Base-by-base conservation (phyloP, 495 filamentous ascomycete species). In the Talaromyces borbonicus region DNA sequence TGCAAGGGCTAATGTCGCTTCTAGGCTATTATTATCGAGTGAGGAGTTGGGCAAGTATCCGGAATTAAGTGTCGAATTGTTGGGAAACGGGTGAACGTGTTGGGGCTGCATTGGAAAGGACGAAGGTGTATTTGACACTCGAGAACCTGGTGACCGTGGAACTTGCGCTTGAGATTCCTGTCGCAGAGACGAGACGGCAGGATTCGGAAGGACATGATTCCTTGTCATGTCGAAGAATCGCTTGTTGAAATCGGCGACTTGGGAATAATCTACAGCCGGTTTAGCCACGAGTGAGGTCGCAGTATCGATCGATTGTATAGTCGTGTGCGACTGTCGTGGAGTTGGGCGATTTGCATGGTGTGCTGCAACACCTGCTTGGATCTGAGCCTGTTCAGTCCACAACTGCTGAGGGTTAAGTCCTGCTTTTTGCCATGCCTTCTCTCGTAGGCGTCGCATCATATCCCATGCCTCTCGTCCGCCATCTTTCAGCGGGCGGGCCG, bases 391-490 rank as follows among this genome's bases (percentile, higher is more conserved):
- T 47, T 72, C 68, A 5, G 68, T 69, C 68, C 68, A 72, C 11
- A 72, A 57, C 51, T 62, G 60, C 16, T 64, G 55, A 0, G 68
- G 68, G 48, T 72, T 59, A 5, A 72, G 58, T 0, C 68, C 68
- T 4, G 68, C 68, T 42, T 68, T 71, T 50, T 72, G 68, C 68
- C 68, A 72, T 43, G 64, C 69, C 44, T 74, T 71, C 32, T 71
- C 68, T 18, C 73, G 68, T 12, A 77, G 55, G 8, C 72, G 57
- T 40, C 65, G 66, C 23, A 77, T 68, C 73, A 77, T 73, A 24
- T 68, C 60, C 73, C 73, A 77, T 18, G 73, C 73, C 49, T 76
- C 73, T 37, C 67, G 64, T 1, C 73, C 73, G 9, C 73, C 73
- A 43, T 77, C 72, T 49, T 69, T 67, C 0, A 77, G 46, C 1